Conservation (phyloP, 108 stramenopile species). For the Stephanodiscus minutulus region DNA sequence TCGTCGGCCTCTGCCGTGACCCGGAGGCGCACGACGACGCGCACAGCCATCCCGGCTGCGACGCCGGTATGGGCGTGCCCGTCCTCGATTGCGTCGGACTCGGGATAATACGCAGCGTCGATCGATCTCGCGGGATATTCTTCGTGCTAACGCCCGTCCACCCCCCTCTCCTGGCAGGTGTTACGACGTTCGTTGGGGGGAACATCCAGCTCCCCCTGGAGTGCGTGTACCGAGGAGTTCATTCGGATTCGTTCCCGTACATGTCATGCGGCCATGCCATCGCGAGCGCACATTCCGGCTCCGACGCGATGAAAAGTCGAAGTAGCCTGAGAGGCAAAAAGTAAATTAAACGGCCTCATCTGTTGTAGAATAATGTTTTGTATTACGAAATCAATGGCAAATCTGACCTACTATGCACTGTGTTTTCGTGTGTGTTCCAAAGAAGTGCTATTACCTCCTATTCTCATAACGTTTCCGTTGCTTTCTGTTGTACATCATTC, state of each 20-base stretch:
- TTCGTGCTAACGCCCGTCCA: constrained; percentile 76
- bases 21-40: constrained; percentile 17
- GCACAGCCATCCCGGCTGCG: not conserved
- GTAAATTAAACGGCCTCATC: no score
- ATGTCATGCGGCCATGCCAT: constrained; percentile 34
- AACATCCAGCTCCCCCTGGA: constrained; percentile 65
- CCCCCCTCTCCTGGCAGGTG: constrained; percentile 34
- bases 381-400: no score
- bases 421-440: no score
- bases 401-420: no score
- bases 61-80: constrained; percentile 21
- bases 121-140: constrained; percentile 52
- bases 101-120: constrained; percentile 82
- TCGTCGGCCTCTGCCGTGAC: constrained; percentile 74
- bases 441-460: no score
- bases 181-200: constrained; percentile 54
- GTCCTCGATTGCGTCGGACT: constrained; percentile 64
- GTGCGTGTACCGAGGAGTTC: constrained; percentile 64
- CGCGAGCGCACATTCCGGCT: constrained; percentile 43
- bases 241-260: constrained; percentile 77
- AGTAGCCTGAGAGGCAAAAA: not conserved
- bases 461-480: no score
- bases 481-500: no score
- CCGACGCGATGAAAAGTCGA: no score
- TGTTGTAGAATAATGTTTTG: no score